Evolutionary conservation across 257 asterid species (phyloP), one percentile per base, ranked within the genome.

Genomic region (Apocynum venetum): DNA sequence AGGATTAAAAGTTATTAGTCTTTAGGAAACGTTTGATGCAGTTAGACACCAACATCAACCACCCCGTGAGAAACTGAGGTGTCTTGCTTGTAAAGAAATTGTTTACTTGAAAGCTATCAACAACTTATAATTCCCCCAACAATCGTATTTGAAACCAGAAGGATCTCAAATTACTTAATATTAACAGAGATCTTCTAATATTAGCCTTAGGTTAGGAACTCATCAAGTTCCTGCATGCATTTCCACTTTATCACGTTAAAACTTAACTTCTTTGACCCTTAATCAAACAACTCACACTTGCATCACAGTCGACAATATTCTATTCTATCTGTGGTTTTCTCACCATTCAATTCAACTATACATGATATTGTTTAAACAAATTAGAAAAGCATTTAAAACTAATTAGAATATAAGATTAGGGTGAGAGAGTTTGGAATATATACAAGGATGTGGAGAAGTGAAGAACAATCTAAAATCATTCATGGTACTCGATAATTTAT

Each of bases 71-170:
- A 61, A 63, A 63, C 44, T 13, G 19, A 4, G n/a, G 20, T 63
- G 4, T 63, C 69, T 63, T 63, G 69, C n/a, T 4, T 13, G 46
- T 35, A 13, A 63, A 63, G 69, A 63, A 63, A 63, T 13, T 4
- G 69, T 36, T 63, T n/a, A 35, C 69, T 63, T 63, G 69, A 63
- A 63, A 59, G 66, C 13, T 20, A 59, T 59, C 66, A 7, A 61
- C 6, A 10, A 25, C 31, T 10, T 10, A 31, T 25, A 61, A 61
- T 31, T 13, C 38, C 11, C 67, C 41, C 68, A 43, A 31, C 68
- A 61, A 4, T 8, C 19, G 40, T 17, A 61, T 10, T 35, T 25
- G 19, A 13, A 61, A 35, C 69, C 69, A 31, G 19, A 1, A 63
- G 35, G 20, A 8, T 61, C 68, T 61, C 68, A 31, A 25, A 31